Base-by-base conservation (phyloP, 176 grass and related monocot genomes). In the Tillandsia fasciculata region DNA sequence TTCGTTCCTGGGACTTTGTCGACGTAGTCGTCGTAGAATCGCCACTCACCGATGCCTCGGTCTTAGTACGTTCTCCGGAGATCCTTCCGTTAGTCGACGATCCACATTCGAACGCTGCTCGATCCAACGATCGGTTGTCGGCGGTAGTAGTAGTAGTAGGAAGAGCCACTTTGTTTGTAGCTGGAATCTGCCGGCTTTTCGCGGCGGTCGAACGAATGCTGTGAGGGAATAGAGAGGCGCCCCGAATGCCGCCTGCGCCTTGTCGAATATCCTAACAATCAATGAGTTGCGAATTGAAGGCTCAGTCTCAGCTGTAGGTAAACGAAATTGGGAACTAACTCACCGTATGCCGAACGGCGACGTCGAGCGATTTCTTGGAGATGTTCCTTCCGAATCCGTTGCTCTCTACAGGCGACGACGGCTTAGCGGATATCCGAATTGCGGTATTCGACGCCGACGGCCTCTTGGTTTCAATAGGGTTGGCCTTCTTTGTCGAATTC, bases 341-440 rank as follows among this genome's bases (percentile, higher is more conserved):
- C 15, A 77, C 74, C 74, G 49, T 77, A 49, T 77, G 64, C 74
- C 26, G 57, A 52, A 68, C 8, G 13, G 74, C 64, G 17, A 68
- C 33, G 49, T 75, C 47, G 42, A 63, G 20, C 10, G 72, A 50
- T 18, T 65, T 64, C 58, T 65, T 74, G 59, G 73, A 66, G 61
- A 67, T 27, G n/a, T 50, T 68, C 26, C 65, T 67, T 18, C 73
- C 74, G 9, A 59, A 59, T 68, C 29, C 74, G 10, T 15, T 26
- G 52, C 53, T 68, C 10, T 69, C 74, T 15, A 33, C 27, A 5
- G 65, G 52, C 26, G 52, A 77, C 68, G 65, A 14, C 8, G 65
- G 64, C 74, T 67, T 66, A 28, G 13, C 23, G 1, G 51, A n/a
- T 57, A 64, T 22, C 51, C 64, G 51, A 27, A 3, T n/a, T 42